phyloP scores from a whole-genome alignment of 495 filamentous ascomycete species.

The Aspergillus ellipticus region DNA sequence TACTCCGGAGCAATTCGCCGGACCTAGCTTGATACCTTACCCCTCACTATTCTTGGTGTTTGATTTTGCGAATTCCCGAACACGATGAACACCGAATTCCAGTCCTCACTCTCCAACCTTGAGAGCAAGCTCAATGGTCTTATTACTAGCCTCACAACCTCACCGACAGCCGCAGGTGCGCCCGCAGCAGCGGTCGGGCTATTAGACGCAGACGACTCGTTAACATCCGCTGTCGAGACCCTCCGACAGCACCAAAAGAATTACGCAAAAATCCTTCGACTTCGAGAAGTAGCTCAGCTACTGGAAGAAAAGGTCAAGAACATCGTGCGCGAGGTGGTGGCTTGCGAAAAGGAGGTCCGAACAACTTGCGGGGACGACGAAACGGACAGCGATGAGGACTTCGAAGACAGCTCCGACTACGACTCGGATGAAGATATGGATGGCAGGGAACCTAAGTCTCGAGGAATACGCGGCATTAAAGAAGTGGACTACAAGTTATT shows the following conservation, averaged over 20 bases:
- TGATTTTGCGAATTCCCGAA: not conserved
- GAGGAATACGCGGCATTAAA: slow-evolving; percentile 15
- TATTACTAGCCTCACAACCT: slow-evolving; percentile 37
- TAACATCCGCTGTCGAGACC: slow-evolving; percentile 37
- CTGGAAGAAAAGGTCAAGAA: slow-evolving; percentile 39
- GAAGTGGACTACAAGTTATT: slow-evolving; percentile 45
- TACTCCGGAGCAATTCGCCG: not conserved
- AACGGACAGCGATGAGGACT: slow-evolving; percentile 24
- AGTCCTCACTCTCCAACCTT: slow-evolving; percentile 34
- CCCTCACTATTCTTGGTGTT: not conserved
- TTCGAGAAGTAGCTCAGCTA: slow-evolving; percentile 35
- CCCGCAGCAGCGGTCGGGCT: slow-evolving; percentile 37
- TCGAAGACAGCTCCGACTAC: slow-evolving; percentile 19
- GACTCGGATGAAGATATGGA: slow-evolving; percentile 24
- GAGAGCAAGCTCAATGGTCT: slow-evolving; percentile 43
- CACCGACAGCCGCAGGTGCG: slow-evolving; percentile 40
- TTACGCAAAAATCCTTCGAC: slow-evolving; percentile 34
- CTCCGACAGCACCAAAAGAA: slow-evolving; percentile 44
- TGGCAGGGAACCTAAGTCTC: not conserved
- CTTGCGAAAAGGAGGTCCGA: slow-evolving; percentile 37
- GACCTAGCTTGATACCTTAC: not conserved
- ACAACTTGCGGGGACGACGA: slow-evolving; percentile 31
- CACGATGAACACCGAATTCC: slow-evolving; percentile 37
- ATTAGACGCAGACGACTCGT: slow-evolving; percentile 40
- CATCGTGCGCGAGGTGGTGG: slow-evolving; percentile 39